Evolutionary conservation across 139 green algal species (phyloP).

Genomic region (Auxenochlorella pyrenoidosa): DNA sequence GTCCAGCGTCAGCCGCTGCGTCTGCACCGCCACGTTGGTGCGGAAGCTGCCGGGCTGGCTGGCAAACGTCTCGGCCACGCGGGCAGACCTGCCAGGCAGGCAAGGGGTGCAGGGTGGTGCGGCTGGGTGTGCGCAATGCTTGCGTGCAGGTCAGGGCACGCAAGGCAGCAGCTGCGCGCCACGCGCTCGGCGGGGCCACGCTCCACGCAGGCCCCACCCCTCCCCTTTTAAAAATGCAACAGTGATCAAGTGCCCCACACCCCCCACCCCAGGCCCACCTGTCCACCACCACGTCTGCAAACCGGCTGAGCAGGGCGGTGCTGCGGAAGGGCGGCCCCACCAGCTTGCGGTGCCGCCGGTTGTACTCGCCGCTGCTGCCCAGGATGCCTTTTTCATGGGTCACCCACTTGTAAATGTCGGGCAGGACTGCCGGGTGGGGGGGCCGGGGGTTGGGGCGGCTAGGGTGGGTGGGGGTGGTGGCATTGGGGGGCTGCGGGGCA

Average conservation of each 20-base stretch:
- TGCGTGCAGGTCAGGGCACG: neutral
- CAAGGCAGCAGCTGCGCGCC: neutral
- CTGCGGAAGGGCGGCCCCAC: slow-evolving; percentile 74
- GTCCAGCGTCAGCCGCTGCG: slow-evolving; percentile 78
- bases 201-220: no score
- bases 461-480: no score
- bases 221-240: neutral
- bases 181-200: neutral
- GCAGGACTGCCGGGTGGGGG: slow-evolving; percentile 29
- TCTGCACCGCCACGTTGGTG: slow-evolving; percentile 69
- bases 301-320: slow-evolving; percentile 54
- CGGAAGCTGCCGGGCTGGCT: slow-evolving; percentile 17
- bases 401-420: slow-evolving; percentile 79
- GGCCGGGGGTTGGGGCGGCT: neutral
- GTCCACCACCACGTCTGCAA: slow-evolving; percentile 57
- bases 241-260: no score
- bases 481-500: no score
- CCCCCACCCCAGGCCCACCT: slow-evolving; percentile 27
- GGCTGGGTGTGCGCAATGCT: neutral
- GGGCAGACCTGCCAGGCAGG: slow-evolving; percentile 34
- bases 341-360: slow-evolving; percentile 70
- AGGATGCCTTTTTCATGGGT: slow-evolving; percentile 80
- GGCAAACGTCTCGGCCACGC: slow-evolving; percentile 51
- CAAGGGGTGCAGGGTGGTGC: neutral
- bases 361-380: slow-evolving; percentile 72